These are phyloP conservation scores for Herpetomonas samuelpessoai DNA, from an alignment of 208 protist genomes.

Conservation along the genomic window DNA sequence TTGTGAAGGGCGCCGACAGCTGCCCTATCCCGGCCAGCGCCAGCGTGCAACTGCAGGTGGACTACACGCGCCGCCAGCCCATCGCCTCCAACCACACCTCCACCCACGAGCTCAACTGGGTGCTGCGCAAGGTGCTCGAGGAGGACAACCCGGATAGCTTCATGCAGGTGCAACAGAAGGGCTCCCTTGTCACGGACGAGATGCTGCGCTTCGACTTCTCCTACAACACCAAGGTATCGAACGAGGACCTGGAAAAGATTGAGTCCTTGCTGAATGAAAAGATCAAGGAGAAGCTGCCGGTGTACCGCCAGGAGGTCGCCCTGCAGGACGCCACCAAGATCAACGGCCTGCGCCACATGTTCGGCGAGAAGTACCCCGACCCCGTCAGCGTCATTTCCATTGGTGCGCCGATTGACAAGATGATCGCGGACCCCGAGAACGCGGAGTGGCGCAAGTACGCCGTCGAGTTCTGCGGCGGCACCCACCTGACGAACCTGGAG, in stretches of 20 bases:
- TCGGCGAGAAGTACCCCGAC: conserved; percentile 98
- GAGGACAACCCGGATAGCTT: conserved; percentile 78
- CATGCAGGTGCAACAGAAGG: conserved; percentile 94
- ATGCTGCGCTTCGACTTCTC: conserved; percentile 98
- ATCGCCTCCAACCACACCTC: conserved; percentile 96
- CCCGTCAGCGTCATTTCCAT: conserved; percentile 98
- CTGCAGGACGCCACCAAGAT: conserved; percentile 78
- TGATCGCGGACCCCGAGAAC: conserved; percentile 90
- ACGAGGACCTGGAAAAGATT: conserved; percentile 82
- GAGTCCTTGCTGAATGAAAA: conserved; percentile 89
- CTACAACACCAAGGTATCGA: conserved; percentile 73
- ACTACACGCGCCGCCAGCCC: conserved; percentile 82
- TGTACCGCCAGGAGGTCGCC: conserved; percentile 90
- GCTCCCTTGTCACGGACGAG: conserved; percentile 89
- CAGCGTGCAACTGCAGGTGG: conserved; percentile 78
- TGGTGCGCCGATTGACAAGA: conserved; percentile 86
- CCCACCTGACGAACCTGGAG: conserved; percentile 88
- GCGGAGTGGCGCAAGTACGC: conserved; percentile 85
- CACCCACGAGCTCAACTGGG: conserved; percentile 98
- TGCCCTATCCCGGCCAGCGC: conserved; percentile 67
- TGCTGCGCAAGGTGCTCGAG: conserved; percentile 90
- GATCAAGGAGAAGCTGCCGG: conserved; percentile 69
- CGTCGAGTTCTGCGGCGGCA: conserved; percentile 98
- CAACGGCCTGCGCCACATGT: conserved; percentile 91
- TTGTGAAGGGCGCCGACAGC: conserved; percentile 57